Evolutionary conservation across 106 monocot species (phyloP).

Genomic region (Allium fistulosum): DNA sequence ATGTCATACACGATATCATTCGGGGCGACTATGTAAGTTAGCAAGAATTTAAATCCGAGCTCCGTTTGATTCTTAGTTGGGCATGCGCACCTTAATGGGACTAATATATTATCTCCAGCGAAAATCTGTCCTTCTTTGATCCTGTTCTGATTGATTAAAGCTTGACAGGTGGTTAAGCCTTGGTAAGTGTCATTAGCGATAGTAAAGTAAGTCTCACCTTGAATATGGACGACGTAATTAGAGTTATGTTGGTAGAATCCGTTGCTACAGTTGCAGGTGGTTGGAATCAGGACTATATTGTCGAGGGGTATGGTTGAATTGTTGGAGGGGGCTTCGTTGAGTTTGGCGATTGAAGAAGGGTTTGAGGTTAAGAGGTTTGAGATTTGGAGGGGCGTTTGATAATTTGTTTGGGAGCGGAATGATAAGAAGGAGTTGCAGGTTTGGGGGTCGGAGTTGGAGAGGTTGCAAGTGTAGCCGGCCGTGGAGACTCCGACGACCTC

Average conservation of each 20-base stretch:
- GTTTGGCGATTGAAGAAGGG: constrained; percentile 16
- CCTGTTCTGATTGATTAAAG: constrained; percentile 16
- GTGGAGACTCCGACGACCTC: too few relatives aligned
- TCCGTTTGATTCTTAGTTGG: constrained; percentile 7
- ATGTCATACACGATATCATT: not conserved
- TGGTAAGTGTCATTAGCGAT: constrained; percentile 43
- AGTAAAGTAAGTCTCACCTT: constrained; percentile 11
- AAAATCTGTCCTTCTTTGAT: not conserved
- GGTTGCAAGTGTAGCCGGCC: constrained; percentile 10
- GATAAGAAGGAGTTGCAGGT: constrained; percentile 38
- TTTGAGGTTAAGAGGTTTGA: constrained; percentile 27
- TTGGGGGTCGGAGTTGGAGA: constrained; percentile 21
- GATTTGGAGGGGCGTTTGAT: constrained; percentile 18
- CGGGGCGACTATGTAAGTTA: constrained; percentile 4
- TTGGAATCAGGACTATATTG: constrained; percentile 31
- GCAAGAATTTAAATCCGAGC: constrained; percentile 11
- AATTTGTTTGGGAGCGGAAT: constrained; percentile 20
- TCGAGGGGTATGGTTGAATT: not conserved
- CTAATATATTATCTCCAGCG: not conserved
- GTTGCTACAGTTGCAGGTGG: constrained; percentile 38
- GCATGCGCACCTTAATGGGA: constrained; percentile 30
- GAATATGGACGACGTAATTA: constrained; percentile 12
- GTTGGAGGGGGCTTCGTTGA: constrained; percentile 7
- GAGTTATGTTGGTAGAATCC: constrained; percentile 37
- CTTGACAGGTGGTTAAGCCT: constrained; percentile 47